Evolutionary conservation across 805 yeast species (phyloP), one percentile per base, ranked within the genome.

Genomic region (Starmera dryadoides): DNA sequence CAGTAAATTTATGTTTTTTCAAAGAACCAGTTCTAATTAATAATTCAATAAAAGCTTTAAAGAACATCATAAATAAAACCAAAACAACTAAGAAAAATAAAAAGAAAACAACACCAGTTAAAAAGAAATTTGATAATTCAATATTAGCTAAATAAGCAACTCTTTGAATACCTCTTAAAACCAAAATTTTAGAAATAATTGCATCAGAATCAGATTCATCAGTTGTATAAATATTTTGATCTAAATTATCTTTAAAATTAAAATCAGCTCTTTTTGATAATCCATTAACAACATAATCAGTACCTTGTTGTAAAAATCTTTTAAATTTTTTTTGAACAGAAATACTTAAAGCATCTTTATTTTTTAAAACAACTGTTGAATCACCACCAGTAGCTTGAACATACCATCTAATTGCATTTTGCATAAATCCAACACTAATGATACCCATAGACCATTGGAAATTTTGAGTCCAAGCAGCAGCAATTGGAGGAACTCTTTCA

Each of bases 381-480:
- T 72, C 58, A 41, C 98, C 98, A 30, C 96, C 96, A 1, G 98
- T 93, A 7, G 96, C 68, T 64, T 91, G 96, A 38, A 91, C 81
- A 60, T 91, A 91, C 98, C 98, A 91, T 58, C 81, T 76, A 47
- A 93, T 82, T 45, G 87, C 84, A 33, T 69, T 60, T 60, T 89
- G 96, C 77, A 91, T 82, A 53, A 88, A 86, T 12, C 63, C 60
- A 7, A 79, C 77, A 39, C 74, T 73, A 51, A 93, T 85, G 47
- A 91, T 81, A 35, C 98, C 98, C 75, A 91, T 75, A 2, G 97
- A 80, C 98, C 98, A 91, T 62, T 78, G 80, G 69, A 93, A 93
- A 66, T 91, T 93, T 63, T 91, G 96, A 25, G 94, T 80, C 98
- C 98, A 91, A 3, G 98, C 89, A 3, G 95, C 87, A 5, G 97